These are phyloP conservation scores for Colletotrichum lentis DNA, from an alignment of 2,329 filamentous ascomycete genomes.

Conservation along the genomic window DNA sequence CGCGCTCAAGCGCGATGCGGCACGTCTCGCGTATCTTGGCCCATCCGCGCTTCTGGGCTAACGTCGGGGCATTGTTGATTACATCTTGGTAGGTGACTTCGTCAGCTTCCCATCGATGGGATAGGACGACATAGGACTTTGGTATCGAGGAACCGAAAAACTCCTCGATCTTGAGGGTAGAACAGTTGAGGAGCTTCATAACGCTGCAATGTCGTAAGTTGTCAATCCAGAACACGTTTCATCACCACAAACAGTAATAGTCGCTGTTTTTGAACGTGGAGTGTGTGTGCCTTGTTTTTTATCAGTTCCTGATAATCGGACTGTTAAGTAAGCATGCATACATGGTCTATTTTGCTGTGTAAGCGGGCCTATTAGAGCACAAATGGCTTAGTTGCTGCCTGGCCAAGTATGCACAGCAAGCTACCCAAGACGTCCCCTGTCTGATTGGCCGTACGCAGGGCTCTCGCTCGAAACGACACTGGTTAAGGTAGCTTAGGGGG, in stretches of 20 bases:
- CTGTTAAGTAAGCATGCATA: not conserved
- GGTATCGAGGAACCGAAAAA: not conserved
- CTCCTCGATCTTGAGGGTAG: slow-evolving; percentile 11
- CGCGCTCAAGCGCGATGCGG: not conserved
- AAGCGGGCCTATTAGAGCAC: not conserved
- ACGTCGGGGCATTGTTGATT: not conserved
- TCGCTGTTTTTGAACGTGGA: not conserved
- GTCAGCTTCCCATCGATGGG: not conserved
- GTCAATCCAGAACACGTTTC: not conserved
- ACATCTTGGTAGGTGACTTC: slow-evolving; percentile 12
- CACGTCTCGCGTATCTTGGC: not conserved
- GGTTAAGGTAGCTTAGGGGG: too few species aligned
- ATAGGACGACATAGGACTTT: not conserved
- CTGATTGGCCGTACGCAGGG: too few species aligned
- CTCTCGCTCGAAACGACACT: too few species aligned
- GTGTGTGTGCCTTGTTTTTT: not conserved
- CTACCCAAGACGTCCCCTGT: too few species aligned
- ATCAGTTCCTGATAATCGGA: not conserved
- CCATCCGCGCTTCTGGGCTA: not conserved
- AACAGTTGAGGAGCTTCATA: slow-evolving; percentile 17
- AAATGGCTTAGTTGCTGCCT: not conserved
- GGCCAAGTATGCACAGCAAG: too few species aligned
- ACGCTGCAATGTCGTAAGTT: too few species aligned
- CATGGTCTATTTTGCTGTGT: not conserved
- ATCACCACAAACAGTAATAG: not conserved